Conservation (phyloP, 2,329 filamentous ascomycete genomes). For the Ploettnerulaceae sp. region DNA sequence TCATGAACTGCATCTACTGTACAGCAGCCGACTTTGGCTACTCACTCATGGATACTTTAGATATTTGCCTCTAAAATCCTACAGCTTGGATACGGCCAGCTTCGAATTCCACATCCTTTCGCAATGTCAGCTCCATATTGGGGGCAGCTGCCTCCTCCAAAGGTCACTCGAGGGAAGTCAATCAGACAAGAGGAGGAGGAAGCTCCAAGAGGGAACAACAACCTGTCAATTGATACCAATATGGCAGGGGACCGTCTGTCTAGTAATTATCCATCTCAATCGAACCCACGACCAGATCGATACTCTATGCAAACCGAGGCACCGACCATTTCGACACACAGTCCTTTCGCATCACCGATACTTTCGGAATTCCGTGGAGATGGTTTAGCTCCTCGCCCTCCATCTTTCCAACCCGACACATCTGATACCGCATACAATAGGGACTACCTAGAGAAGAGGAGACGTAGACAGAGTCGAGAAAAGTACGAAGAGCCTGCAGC, state of each 20-base stretch:
- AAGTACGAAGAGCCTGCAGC: slow-evolving; percentile 32
- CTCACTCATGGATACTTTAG: no score
- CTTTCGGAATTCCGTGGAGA: slow-evolving; percentile 45
- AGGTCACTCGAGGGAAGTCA: slow-evolving; percentile 34
- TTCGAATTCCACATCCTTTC: neutral
- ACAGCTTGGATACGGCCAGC: slow-evolving; percentile 3
- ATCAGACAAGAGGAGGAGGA: slow-evolving; percentile 35
- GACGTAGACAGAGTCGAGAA: slow-evolving; percentile 41
- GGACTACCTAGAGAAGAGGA: slow-evolving; percentile 42
- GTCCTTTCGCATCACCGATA: slow-evolving; percentile 52
- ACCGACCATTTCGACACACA: slow-evolving; percentile 54
- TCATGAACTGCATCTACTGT: slow-evolving; percentile 5
- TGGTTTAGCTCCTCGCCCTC: slow-evolving; percentile 54
- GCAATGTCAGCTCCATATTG: slow-evolving; percentile 41
- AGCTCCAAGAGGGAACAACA: slow-evolving; percentile 16
- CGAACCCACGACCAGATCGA: slow-evolving; percentile 26
- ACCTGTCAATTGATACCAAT: slow-evolving; percentile 25
- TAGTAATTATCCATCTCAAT: slow-evolving; percentile 43
- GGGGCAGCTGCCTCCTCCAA: slow-evolving; percentile 51
- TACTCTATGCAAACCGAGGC: slow-evolving; percentile 54
- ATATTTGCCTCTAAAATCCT: neutral
- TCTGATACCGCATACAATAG: slow-evolving; percentile 32
- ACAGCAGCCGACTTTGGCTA: neutral
- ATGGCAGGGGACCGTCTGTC: slow-evolving; percentile 23
- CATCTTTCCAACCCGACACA: slow-evolving; percentile 49